These are phyloP conservation scores for Cyberlindnera galapagoensis DNA, from an alignment of 805 yeast genomes.

Conservation along the genomic window DNA sequence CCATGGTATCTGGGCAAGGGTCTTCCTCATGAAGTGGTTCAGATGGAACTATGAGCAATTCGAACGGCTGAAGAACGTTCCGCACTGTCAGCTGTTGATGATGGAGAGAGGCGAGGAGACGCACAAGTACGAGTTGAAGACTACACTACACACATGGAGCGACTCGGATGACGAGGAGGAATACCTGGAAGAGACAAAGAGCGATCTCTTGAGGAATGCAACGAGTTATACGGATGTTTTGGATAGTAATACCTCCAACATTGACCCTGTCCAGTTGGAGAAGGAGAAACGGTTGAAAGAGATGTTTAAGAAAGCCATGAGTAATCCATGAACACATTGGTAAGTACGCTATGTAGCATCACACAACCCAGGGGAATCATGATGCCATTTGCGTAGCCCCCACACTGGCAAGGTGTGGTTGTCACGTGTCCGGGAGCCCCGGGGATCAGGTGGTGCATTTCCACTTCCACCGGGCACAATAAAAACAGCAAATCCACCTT, in stretches of 20 bases:
- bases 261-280: conserved; percentile 19
- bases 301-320: conserved; percentile 26
- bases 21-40: conserved; percentile 90
- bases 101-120: conserved; percentile 56
- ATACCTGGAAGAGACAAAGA: conserved; percentile 17
- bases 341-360: no score
- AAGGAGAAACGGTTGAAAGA: conserved; percentile 38
- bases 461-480: not conserved
- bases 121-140: conserved; percentile 49
- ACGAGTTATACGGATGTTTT: conserved; percentile 20
- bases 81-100: conserved; percentile 75
- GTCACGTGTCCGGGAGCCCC: no score
- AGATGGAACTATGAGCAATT: conserved; percentile 89
- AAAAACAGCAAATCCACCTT: not conserved
- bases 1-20: conserved; percentile 93
- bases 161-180: conserved; percentile 29
- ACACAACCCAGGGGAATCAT: no score
- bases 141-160: conserved; percentile 68
- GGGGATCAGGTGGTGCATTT: no score
- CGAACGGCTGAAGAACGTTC: conserved; percentile 75
- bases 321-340: no score
- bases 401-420: no score
- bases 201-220: conserved; percentile 19
- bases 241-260: conserved; percentile 16
- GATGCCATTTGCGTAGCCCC: no score